Evolutionary conservation across 805 yeast species (phyloP), one percentile per base, ranked within the genome.

Genomic region (Pichia exigua): DNA sequence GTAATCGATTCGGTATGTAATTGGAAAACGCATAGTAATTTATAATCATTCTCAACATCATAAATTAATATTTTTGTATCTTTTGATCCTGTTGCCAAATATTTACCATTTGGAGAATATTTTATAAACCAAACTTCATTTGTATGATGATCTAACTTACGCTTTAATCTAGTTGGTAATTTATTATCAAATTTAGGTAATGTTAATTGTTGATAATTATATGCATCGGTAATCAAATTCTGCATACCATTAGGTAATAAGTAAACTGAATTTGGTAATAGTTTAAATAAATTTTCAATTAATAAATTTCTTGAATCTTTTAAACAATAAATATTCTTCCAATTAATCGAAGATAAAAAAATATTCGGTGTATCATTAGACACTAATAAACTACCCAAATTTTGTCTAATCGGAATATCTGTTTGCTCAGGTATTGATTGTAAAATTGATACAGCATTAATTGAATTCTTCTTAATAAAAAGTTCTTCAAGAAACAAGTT

Each of bases 101-200:
- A 81, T 55, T 74, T 75, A 3, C 97, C 97, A 67, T 78, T 76
- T 45, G 89, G 86, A 7, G 94, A 84, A 62, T 87, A 90, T 52
- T 78, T 78, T 15, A 85, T 74, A 62, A 74, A 85, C 97, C 97
- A 91, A 13, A 88, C 92, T 64, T 91, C 96, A 61, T 83, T 81
- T 1, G 69, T 65, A 60, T 87, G 94, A 44, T 73, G 71, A 1
- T 67, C 57, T 8, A 86, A 66, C 0, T 76, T 73, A 51, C 73
- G 72, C 13, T 77, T 61, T 3, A 77, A 65, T 3, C 68, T 69
- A 21, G 72, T 72, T 1, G 89, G 88, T 54, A 64, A 51, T 43
- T 47, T 42, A 35, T 26, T 40, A 39, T 22, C 35, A 21, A 61
- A 47, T 55, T 59, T 17, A 7, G 67, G 66, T 20, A 58, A 56